A percentile compares a stretch with the other conserved stretches of the same genome.
Evolutionary conservation across 352 stramenopile genomes (phyloP).

Genomic region (Hyaloperonospora brassicae): DNA sequence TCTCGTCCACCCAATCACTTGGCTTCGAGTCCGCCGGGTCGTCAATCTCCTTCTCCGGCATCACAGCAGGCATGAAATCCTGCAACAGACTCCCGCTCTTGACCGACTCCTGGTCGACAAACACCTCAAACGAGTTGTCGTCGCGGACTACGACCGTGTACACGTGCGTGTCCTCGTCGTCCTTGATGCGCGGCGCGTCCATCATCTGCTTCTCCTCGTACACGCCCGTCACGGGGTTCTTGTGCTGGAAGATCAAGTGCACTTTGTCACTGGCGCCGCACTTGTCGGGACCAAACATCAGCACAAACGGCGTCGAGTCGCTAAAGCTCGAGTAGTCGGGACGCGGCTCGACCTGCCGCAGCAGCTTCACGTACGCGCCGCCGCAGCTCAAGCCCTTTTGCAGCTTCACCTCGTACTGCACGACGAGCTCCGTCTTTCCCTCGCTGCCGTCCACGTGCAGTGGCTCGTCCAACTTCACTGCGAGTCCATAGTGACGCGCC

Average conservation of each 20-base stretch:
- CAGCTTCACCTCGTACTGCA: conserved; percentile 94
- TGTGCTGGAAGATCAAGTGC: conserved; percentile 93
- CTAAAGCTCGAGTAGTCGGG: conserved; percentile 61
- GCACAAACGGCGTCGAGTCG: conserved; percentile 84
- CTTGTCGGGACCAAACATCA: conserved; percentile 96
- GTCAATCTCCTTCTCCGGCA: conserved; percentile 88
- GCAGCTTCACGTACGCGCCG: conserved; percentile 91
- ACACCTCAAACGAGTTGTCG: conserved; percentile 88
- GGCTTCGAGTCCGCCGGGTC: conserved; percentile 89
- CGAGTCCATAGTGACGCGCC: conserved; percentile 77
- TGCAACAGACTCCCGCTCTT: conserved; percentile 77
- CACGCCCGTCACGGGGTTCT: conserved; percentile 86
- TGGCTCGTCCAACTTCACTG: conserved; percentile 56
- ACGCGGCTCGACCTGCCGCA: conserved; percentile 45
- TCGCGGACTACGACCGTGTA: conserved; percentile 90
- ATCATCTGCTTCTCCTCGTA: conserved; percentile 93
- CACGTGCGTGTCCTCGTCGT: conserved; percentile 83
- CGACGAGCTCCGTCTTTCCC: conserved; percentile 74
- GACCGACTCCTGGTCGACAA: conserved; percentile 83
- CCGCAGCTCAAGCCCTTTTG: conserved; percentile 87
- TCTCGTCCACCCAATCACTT: conserved; percentile 87
- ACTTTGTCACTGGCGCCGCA: conserved; percentile 91
- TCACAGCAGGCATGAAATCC: conserved; percentile 78
- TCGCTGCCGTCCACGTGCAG: conserved; percentile 61
- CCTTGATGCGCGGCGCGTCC: conserved; percentile 65